Evolutionary conservation across 129 eudicot species (phyloP).

Genomic region (Solidago caesia): DNA sequence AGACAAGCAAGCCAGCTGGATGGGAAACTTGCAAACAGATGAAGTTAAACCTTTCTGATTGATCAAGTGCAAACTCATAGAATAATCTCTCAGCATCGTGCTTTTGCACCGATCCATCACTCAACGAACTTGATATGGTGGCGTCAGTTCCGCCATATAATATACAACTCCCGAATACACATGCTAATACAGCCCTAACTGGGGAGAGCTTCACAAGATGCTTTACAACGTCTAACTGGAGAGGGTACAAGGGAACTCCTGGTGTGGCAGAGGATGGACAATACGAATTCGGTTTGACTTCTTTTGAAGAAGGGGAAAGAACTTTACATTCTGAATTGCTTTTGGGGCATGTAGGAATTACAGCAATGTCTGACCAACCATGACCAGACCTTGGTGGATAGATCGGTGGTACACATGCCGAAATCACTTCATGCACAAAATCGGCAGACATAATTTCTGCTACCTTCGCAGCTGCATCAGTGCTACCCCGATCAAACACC

Average conservation of each 20-base stretch:
- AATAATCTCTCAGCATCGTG: slow-evolving; percentile 86
- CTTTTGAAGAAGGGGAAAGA: slow-evolving; percentile 72
- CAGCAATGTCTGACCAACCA: slow-evolving; percentile 99
- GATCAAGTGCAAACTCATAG: slow-evolving; percentile 96
- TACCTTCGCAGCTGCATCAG: slow-evolving; percentile 98
- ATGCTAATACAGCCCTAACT: slow-evolving; percentile 90
- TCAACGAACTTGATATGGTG: slow-evolving; percentile 56
- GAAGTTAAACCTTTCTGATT: slow-evolving; percentile 72
- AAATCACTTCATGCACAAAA: slow-evolving; percentile 97
- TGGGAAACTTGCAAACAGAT: neutral
- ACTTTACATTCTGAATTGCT: slow-evolving; percentile 50
- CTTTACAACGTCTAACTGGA: slow-evolving; percentile 83
- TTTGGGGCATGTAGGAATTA: slow-evolving; percentile 61
- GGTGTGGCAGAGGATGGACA: slow-evolving; percentile 73
- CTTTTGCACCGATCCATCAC: slow-evolving; percentile 52
- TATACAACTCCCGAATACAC: slow-evolving; percentile 90
- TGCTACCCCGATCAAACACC: slow-evolving; percentile 93
- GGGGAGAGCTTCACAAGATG: slow-evolving; percentile 95
- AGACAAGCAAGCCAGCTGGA: neutral
- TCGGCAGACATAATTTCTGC: slow-evolving; percentile 95
- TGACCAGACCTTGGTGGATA: slow-evolving; percentile 93
- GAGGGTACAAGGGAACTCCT: slow-evolving; percentile 88
- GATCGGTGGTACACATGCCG: slow-evolving; percentile 97
- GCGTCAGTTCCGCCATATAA: slow-evolving; percentile 68
- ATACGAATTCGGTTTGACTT: slow-evolving; percentile 64